Evolutionary conservation across 768 basidiomycete species (phyloP).

Genomic region (Psilocybe subaeruginosa): DNA sequence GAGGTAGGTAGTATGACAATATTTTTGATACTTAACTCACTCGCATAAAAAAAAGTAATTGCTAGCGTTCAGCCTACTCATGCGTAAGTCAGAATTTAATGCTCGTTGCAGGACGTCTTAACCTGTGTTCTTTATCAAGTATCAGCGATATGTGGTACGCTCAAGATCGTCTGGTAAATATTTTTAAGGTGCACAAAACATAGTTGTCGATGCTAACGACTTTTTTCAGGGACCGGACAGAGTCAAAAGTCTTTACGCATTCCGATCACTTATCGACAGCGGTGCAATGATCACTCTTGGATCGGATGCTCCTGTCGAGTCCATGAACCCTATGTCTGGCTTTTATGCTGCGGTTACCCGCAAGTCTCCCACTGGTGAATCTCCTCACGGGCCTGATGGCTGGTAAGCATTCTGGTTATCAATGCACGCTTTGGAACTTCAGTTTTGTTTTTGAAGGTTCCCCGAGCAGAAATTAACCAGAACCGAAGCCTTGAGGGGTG

Average conservation of each 20-base stretch:
- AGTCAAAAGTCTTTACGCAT: constrained; percentile 86
- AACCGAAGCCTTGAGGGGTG: constrained; percentile 75
- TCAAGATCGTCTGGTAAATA: constrained; percentile 72
- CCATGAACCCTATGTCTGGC: constrained; percentile 79
- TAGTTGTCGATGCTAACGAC: neutral
- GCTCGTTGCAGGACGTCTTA: neutral
- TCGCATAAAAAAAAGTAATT: constrained; percentile 64
- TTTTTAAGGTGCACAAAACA: neutral
- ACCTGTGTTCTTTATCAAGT: constrained; percentile 34
- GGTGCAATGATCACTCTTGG: constrained; percentile 77
- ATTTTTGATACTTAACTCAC: constrained; percentile 3
- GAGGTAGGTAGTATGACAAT: constrained; percentile 53
- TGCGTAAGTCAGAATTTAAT: constrained; percentile 52
- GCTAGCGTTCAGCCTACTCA: constrained; percentile 92
- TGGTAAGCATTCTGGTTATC: constrained; percentile 56
- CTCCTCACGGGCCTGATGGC: constrained; percentile 82
- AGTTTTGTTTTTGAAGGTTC: constrained; percentile 56
- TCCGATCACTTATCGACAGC: constrained; percentile 69
- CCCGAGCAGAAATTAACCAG: constrained; percentile 79
- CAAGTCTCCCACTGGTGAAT: constrained; percentile 65
- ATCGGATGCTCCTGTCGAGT: constrained; percentile 90
- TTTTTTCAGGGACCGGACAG: constrained; percentile 72
- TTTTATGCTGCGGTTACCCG: constrained; percentile 91
- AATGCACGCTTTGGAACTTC: neutral
- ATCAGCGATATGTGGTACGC: constrained; percentile 92